A percentile compares a stretch with the other conserved stretches of the same genome.
These are phyloP conservation scores for Salix udensis DNA, from an alignment of 345 rosid genomes.

Conservation along the genomic window DNA sequence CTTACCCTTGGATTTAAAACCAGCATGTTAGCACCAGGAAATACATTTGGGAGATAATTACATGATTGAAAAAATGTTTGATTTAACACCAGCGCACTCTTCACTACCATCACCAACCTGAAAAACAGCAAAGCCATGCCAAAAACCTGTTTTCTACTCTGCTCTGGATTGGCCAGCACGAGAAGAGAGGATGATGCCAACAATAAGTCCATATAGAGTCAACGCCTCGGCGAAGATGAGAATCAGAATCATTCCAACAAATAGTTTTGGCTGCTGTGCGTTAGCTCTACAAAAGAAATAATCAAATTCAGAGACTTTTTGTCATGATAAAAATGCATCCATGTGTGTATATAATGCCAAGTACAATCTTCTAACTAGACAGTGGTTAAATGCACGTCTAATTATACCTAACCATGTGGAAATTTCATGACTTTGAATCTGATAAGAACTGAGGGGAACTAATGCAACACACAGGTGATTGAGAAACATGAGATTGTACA, in stretches of 20 bases:
- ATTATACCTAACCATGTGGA: too few relatives aligned
- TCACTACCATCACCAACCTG: slow-evolving; percentile 1
- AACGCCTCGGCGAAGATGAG: slow-evolving; percentile 21
- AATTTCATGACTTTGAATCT: too few relatives aligned
- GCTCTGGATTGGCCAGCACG: slow-evolving; percentile 24
- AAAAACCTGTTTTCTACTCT: slow-evolving; percentile 1
- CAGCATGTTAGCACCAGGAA: neutral
- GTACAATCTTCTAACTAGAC: neutral
- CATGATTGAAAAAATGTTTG: neutral
- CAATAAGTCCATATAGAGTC: slow-evolving; percentile 20
- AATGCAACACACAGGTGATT: too few relatives aligned
- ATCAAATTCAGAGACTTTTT: neutral
- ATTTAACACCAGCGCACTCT: neutral
- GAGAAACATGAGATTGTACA: too few relatives aligned
- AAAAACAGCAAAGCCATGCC: neutral
- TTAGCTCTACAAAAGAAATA: slow-evolving; percentile 15
- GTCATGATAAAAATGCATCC: neutral
- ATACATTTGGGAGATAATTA: neutral
- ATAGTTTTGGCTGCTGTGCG: slow-evolving; percentile 20
- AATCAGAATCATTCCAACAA: slow-evolving; percentile 21
- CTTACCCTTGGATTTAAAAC: slow-evolving; percentile 4
- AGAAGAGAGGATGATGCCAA: slow-evolving; percentile 21
- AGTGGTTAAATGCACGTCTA: neutral
- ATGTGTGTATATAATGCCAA: neutral
- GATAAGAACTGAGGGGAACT: too few relatives aligned